Percentiles rank a stretch among this genome's conserved stretches.
phyloP scores from a whole-genome alignment of 2,329 filamentous ascomycete species.

The Microdochium paspali region DNA sequence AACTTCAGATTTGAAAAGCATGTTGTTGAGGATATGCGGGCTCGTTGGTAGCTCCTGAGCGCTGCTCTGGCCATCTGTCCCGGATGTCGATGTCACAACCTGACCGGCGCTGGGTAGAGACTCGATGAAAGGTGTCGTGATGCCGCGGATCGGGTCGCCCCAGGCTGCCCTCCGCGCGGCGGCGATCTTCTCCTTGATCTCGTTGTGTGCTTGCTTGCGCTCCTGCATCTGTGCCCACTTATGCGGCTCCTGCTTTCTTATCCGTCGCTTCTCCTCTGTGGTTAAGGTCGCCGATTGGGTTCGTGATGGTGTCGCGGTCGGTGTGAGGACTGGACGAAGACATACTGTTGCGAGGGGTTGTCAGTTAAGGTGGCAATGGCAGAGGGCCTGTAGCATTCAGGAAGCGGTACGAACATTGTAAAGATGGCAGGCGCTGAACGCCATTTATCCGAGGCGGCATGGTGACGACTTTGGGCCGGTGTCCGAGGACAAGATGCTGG shows the following conservation, averaged over 20 bases:
- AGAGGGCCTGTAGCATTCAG: too few relatives aligned
- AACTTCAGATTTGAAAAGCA: slow-evolving; percentile 60
- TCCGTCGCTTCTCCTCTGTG: slow-evolving; percentile 52
- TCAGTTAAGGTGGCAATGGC: too few relatives aligned
- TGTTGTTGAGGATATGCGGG: slow-evolving; percentile 61
- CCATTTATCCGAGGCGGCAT: slow-evolving; percentile 62
- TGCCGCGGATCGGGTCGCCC: slow-evolving; percentile 73
- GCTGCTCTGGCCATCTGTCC: slow-evolving; percentile 31
- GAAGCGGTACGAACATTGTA: slow-evolving; percentile 40
- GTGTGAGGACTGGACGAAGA: slow-evolving; percentile 37
- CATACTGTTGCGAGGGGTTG: slow-evolving; percentile 40
- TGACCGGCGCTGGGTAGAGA: slow-evolving; percentile 63
- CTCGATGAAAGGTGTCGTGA: slow-evolving; percentile 71
- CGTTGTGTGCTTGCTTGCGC: slow-evolving; percentile 73
- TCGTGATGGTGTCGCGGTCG: not conserved
- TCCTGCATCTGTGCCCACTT: slow-evolving; percentile 71
- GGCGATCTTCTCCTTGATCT: slow-evolving; percentile 61
- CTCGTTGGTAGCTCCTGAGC: slow-evolving; percentile 35
- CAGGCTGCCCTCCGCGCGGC: slow-evolving; percentile 53
- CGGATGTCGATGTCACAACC: slow-evolving; percentile 22
- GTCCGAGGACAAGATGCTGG: not conserved
- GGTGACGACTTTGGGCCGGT: slow-evolving; percentile 15
- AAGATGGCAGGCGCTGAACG: slow-evolving; percentile 47
- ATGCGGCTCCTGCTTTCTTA: slow-evolving; percentile 71
- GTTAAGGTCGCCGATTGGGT: slow-evolving; percentile 55